A percentile compares a stretch with the other conserved stretches of the same genome.
Evolutionary conservation across 2,329 filamentous ascomycete species (phyloP).

Genomic region (Trichoderma atrobrunneum): DNA sequence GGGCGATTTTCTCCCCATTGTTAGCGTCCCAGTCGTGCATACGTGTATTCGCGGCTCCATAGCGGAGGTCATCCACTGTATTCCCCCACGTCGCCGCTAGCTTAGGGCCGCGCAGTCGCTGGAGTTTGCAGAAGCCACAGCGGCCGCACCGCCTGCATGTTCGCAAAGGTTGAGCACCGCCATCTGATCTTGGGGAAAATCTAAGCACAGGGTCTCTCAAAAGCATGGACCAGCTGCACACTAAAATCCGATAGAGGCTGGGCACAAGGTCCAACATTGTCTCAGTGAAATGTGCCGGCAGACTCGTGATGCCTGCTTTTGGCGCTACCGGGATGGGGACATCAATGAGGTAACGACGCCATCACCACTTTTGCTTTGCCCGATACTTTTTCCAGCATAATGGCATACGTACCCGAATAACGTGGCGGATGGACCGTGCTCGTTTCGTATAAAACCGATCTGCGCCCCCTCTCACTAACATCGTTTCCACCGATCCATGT

Average conservation of each 20-base stretch:
- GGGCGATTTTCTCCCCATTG: background rate
- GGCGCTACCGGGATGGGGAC: background rate
- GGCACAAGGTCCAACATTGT: background rate
- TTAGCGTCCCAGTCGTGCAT: background rate
- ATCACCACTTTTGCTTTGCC: background rate
- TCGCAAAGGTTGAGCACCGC: background rate
- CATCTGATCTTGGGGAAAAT: background rate
- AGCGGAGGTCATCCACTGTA: background rate
- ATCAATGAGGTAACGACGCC: background rate
- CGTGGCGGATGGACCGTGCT: background rate
- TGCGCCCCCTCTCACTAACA: background rate
- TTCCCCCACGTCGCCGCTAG: background rate
- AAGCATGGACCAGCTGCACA: background rate
- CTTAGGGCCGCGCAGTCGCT: background rate
- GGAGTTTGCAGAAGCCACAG: background rate
- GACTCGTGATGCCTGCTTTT: slow-evolving; percentile 7
- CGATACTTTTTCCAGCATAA: background rate
- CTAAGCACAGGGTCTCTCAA: background rate
- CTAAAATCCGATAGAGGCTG: background rate
- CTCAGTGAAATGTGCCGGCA: background rate
- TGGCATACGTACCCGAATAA: background rate
- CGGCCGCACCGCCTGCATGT: background rate
- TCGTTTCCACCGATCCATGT: background rate
- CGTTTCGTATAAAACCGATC: slow-evolving; percentile 3
- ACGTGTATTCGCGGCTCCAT: background rate